Percentiles rank a stretch among this genome's conserved stretches.
Evolutionary conservation across 441 rosid species (phyloP).

Genomic region (Arabidopsis hybrid): DNA sequence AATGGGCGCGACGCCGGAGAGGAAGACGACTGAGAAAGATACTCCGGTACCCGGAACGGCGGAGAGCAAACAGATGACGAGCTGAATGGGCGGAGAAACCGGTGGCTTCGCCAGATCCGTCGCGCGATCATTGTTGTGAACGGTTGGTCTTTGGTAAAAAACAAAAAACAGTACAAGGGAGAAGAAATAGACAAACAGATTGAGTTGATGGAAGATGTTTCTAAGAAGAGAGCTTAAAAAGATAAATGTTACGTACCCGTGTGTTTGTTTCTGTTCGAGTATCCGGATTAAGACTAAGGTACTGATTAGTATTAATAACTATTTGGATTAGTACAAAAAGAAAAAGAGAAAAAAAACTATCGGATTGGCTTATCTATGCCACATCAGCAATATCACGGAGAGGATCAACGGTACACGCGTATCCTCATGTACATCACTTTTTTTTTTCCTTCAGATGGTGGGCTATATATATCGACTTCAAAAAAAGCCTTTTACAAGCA

Average conservation of each 20-base stretch:
- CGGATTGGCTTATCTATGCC: conserved; percentile 19
- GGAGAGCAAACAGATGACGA: conserved; percentile 33
- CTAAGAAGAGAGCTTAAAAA: background rate
- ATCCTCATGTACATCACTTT: background rate
- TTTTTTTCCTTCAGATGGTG: too few relatives aligned
- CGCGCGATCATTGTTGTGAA: conserved; percentile 37
- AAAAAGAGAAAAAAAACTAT: background rate
- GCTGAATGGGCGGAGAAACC: conserved; percentile 40
- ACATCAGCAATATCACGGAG: conserved; percentile 24
- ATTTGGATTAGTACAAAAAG: conserved; percentile 5
- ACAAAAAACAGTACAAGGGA: background rate
- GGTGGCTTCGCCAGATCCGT: conserved; percentile 47
- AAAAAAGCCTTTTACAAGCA: too few relatives aligned
- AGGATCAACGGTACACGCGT: conserved; percentile 41
- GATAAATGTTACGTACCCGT: conserved; percentile 7
- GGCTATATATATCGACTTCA: too few relatives aligned
- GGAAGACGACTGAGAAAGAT: conserved; percentile 19
- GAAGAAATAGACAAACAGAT: conserved; percentile 1
- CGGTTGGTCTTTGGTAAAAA: background rate
- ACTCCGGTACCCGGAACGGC: conserved; percentile 24
- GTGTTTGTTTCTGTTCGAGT: conserved; percentile 1
- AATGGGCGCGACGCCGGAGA: conserved; percentile 27
- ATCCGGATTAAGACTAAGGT: conserved; percentile 4
- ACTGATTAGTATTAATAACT: background rate
- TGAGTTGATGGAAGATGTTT: background rate